Evolutionary conservation across 1,139 yeast species (phyloP).

Genomic region (Magnusiomyces sp.): DNA sequence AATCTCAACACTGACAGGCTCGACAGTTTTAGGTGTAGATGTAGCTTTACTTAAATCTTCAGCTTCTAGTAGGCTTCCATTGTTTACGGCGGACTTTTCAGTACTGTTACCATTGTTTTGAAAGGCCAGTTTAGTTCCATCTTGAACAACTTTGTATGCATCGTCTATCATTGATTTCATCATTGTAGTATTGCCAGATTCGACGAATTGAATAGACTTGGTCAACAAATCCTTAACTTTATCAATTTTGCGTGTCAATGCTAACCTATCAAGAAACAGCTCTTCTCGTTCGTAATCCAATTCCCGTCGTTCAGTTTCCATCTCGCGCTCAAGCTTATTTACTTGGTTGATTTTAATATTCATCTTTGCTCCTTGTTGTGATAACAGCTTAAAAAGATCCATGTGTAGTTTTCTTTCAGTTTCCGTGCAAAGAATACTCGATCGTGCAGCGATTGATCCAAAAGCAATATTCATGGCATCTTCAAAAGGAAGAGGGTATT

Average conservation of each 20-base stretch:
- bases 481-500: slow-evolving; percentile 14
- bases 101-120: slow-evolving; percentile 6
- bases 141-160: slow-evolving; percentile 21
- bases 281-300: slow-evolving; percentile 75
- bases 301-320: slow-evolving; percentile 70
- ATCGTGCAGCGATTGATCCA: slow-evolving; percentile 59
- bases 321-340: slow-evolving; percentile 62
- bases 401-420: slow-evolving; percentile 62
- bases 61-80: not conserved
- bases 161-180: slow-evolving; percentile 15
- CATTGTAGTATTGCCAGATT: not conserved
- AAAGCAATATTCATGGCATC: slow-evolving; percentile 26
- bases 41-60: not conserved
- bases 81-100: not conserved
- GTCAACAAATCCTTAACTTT: slow-evolving; percentile 44
- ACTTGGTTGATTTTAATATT: slow-evolving; percentile 69
- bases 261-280: slow-evolving; percentile 65
- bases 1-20: slow-evolving; percentile 69
- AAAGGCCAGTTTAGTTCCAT: slow-evolving; percentile 18
- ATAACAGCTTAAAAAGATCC: slow-evolving; percentile 53
- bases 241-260: slow-evolving; percentile 55
- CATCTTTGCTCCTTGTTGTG: slow-evolving; percentile 64
- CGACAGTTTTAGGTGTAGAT: slow-evolving; percentile 25
- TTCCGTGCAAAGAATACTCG: slow-evolving; percentile 72
- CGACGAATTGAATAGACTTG: slow-evolving; percentile 33